Evolutionary conservation across 805 yeast species (phyloP).

Genomic region (Candida methanosorbosa): DNA sequence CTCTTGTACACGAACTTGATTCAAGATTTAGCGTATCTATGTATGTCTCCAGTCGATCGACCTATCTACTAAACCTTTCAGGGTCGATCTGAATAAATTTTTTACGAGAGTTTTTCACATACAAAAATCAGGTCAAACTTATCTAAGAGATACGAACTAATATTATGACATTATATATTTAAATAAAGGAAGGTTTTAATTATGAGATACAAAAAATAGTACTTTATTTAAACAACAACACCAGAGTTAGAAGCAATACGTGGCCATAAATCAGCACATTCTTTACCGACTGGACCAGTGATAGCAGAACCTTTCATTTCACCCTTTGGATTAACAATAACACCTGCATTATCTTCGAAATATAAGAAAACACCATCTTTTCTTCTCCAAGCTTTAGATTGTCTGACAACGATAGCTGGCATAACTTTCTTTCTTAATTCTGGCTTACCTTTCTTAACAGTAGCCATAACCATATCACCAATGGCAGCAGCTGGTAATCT

Average conservation of each 20-base stretch:
- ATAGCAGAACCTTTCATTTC: slow-evolving; percentile 99
- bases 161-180: slow-evolving; percentile 20
- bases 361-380: slow-evolving; percentile 99
- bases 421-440: slow-evolving; percentile 99
- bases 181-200: slow-evolving; percentile 9
- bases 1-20: no score
- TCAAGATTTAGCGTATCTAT: no score
- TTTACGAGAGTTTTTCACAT: no score
- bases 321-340: slow-evolving; percentile 99
- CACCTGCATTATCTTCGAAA: slow-evolving; percentile 99
- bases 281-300: slow-evolving; percentile 99
- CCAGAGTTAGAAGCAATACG: slow-evolving; percentile 99
- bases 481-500: slow-evolving; percentile 99
- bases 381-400: slow-evolving; percentile 99
- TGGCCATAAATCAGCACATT: slow-evolving; percentile 99
- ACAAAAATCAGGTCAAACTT: no score
- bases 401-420: slow-evolving; percentile 99
- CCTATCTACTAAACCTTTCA: no score
- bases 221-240: slow-evolving; percentile 84
- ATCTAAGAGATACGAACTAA: no score
- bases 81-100: no score
- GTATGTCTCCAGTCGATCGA: no score
- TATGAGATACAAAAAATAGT: slow-evolving; percentile 10
- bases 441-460: slow-evolving; percentile 99
- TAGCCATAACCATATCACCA: slow-evolving; percentile 99